Conservation (phyloP, 129 eudicot genomes). For the Rutidosis leptorrhynchoides region DNA sequence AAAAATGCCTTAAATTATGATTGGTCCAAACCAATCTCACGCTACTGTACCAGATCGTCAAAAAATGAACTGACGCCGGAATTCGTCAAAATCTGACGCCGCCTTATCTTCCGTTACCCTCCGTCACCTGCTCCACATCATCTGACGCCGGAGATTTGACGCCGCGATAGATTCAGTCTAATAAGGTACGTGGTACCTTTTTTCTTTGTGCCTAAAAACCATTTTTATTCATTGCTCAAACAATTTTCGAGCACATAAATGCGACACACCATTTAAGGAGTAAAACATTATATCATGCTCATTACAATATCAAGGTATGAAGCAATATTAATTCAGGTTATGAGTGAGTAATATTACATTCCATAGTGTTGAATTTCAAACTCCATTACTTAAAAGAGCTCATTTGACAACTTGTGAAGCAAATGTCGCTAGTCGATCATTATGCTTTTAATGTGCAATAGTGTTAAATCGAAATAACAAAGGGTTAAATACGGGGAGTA, state of each 20-base stretch:
- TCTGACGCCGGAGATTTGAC: no score
- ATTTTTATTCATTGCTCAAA: constrained; percentile 16
- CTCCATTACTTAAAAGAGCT: no score
- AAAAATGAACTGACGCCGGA: no score
- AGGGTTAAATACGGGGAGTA: constrained; percentile 3
- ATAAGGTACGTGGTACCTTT: constrained; percentile 14
- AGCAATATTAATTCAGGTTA: neutral
- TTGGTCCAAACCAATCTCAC: no score
- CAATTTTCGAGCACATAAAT: constrained; percentile 5
- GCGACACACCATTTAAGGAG: neutral
- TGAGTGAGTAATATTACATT: neutral
- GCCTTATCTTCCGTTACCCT: no score
- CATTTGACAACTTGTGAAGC: neutral
- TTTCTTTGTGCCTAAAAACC: neutral
- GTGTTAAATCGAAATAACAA: no score
- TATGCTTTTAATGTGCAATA: no score
- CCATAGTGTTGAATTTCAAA: neutral
- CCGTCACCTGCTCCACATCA: no score
- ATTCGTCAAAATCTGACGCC: no score
- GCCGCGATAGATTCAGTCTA: no score
- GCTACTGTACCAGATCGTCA: no score
- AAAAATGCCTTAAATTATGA: no score
- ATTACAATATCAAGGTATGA: neutral
- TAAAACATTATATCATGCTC: constrained; percentile 14
- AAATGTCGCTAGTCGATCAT: neutral